phyloP scores from a whole-genome alignment of 208 protist species.

The Strigomonas culicis region DNA sequence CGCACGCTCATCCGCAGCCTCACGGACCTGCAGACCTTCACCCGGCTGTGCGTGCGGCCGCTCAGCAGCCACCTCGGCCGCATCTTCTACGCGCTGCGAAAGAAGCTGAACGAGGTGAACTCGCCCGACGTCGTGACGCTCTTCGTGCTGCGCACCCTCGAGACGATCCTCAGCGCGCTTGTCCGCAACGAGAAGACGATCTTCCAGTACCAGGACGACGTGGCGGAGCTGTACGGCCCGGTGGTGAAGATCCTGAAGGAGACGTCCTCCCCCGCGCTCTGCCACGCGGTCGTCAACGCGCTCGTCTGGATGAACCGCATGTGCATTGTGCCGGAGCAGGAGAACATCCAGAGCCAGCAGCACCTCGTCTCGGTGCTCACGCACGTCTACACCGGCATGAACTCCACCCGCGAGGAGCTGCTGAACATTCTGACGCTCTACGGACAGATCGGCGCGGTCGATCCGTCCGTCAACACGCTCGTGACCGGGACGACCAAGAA shows the following conservation, averaged over 20 bases:
- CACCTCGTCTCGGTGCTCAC: slow-evolving; percentile 63
- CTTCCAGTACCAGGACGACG: slow-evolving; percentile 79
- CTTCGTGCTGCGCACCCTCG: slow-evolving; percentile 71
- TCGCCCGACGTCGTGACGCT: slow-evolving; percentile 67
- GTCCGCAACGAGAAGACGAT: slow-evolving; percentile 56
- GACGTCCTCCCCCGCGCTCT: slow-evolving; percentile 61
- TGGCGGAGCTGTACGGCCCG: slow-evolving; percentile 68
- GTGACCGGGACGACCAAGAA: slow-evolving; percentile 37
- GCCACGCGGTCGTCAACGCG: slow-evolving; percentile 73
- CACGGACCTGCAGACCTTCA: slow-evolving; percentile 83
- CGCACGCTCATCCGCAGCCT: slow-evolving; percentile 74
- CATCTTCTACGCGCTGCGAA: slow-evolving; percentile 82
- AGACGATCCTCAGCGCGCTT: slow-evolving; percentile 58
- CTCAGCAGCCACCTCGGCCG: slow-evolving; percentile 70
- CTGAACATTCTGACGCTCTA: slow-evolving; percentile 79
- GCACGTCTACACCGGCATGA: slow-evolving; percentile 71
- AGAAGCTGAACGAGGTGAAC: slow-evolving; percentile 50
- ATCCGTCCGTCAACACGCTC: slow-evolving; percentile 57
- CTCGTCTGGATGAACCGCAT: slow-evolving; percentile 77
- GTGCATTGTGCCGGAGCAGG: slow-evolving; percentile 39
- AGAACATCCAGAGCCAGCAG: slow-evolving; percentile 50
- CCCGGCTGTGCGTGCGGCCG: slow-evolving; percentile 61
- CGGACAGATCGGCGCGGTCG: slow-evolving; percentile 84
- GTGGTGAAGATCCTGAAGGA: slow-evolving; percentile 61
- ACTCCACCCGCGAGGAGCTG: slow-evolving; percentile 58